Conservation (phyloP, 139 green algal genomes). For the Volvox reticuliferus region DNA sequence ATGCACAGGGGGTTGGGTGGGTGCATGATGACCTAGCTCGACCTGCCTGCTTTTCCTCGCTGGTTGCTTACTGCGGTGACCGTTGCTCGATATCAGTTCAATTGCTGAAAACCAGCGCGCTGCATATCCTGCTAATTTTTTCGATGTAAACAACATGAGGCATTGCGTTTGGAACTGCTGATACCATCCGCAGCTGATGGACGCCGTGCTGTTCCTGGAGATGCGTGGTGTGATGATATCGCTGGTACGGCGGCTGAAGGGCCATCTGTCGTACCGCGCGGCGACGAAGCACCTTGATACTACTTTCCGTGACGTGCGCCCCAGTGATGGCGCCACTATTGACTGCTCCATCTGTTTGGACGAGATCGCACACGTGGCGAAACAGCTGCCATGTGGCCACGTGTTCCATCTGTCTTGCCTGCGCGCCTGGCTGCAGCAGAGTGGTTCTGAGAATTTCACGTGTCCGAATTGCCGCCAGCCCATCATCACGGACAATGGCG, state of each 20-base stretch:
- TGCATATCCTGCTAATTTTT: background rate
- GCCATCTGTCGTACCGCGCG: conserved; percentile 53
- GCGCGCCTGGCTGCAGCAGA: conserved; percentile 76
- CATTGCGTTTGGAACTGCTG: no score
- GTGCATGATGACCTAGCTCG: background rate
- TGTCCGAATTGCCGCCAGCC: conserved; percentile 71
- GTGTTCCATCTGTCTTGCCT: conserved; percentile 75
- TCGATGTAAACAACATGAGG: no score
- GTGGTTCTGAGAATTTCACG: conserved; percentile 62
- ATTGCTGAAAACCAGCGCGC: background rate
- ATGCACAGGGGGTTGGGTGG: background rate
- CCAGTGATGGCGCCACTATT: background rate
- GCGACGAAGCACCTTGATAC: conserved; percentile 65
- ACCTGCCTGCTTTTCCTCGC: background rate
- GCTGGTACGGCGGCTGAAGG: conserved; percentile 41
- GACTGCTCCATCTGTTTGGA: conserved; percentile 49
- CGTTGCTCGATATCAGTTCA: background rate
- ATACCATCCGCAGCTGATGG: conserved; percentile 45
- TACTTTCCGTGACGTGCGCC: conserved; percentile 62
- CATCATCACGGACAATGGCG: conserved; percentile 10
- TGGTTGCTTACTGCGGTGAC: background rate
- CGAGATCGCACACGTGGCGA: conserved; percentile 15
- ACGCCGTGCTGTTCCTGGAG: conserved; percentile 72
- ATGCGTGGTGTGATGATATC: conserved; percentile 53
- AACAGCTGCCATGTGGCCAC: conserved; percentile 67